These are phyloP conservation scores for Floccularia luteovirens DNA, from an alignment of 768 basidiomycete species.

Conservation along the genomic window DNA sequence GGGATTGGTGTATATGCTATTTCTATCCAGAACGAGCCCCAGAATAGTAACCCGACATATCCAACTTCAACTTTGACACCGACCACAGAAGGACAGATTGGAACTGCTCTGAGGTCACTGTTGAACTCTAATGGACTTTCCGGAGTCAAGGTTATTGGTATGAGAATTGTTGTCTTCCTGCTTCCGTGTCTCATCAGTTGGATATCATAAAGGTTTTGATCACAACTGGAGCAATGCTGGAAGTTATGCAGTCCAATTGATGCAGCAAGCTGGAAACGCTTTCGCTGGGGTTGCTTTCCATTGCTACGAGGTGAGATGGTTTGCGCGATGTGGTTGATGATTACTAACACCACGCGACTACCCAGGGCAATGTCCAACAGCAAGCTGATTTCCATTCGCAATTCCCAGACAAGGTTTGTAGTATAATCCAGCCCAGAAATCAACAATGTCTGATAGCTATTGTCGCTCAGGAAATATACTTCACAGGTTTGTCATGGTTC, in stretches of 20 bases:
- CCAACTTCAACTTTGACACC: constrained; percentile 54
- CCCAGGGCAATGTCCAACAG: constrained; percentile 35
- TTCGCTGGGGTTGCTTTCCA: constrained; percentile 68
- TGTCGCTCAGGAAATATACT: constrained; percentile 32
- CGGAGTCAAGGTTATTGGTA: constrained; percentile 53
- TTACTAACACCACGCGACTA: not conserved
- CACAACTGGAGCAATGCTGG: constrained; percentile 72
- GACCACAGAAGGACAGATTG: constrained; percentile 51
- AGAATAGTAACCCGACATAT: constrained; percentile 58
- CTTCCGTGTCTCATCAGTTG: not conserved
- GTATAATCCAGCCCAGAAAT: not conserved
- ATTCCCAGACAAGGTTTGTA: constrained; percentile 44
- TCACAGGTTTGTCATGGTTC: constrained; percentile 23
- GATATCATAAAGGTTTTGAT: constrained; percentile 25
- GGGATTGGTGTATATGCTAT: constrained; percentile 61
- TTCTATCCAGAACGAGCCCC: constrained; percentile 52
- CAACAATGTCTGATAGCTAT: not conserved
- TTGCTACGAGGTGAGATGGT: constrained; percentile 51
- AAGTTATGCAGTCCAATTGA: constrained; percentile 54
- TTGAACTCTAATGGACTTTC: constrained; percentile 59
- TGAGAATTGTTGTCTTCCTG: not conserved
- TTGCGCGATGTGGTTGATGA: not conserved
- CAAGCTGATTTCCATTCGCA: constrained; percentile 50
- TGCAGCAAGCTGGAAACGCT: constrained; percentile 46
- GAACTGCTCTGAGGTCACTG: constrained; percentile 42